Conservation (phyloP, 345 rosid genomes). For the Barbarea vulgaris region DNA sequence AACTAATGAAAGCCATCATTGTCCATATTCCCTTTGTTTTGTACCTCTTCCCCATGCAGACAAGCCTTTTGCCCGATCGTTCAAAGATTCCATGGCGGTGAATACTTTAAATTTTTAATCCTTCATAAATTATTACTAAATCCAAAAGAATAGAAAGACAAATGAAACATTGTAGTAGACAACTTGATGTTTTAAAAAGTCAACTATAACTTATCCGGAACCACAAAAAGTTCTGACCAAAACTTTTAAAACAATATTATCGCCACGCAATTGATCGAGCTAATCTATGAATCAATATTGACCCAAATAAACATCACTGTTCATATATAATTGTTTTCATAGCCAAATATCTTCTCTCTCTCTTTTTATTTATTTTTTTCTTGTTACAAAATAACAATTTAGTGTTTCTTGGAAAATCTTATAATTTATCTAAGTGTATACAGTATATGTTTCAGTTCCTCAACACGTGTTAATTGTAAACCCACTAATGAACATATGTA, state of each 20-base stretch:
- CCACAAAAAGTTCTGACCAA: constrained; percentile 9
- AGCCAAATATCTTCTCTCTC: neutral
- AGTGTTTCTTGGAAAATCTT: neutral
- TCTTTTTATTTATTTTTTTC: too few relatives aligned
- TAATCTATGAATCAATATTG: constrained; percentile 11
- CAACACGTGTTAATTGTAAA: neutral
- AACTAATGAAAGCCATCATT: constrained; percentile 7
- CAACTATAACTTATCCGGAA: constrained; percentile 25
- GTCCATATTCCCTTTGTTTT: constrained; percentile 15
- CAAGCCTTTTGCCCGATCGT: neutral
- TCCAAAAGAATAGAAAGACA: neutral
- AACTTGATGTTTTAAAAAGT: constrained; percentile 10
- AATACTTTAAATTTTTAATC: neutral
- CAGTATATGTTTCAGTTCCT: neutral
- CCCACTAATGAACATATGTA: too few relatives aligned
- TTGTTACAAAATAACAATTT: neutral
- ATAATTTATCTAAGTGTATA: neutral
- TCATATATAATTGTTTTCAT: neutral
- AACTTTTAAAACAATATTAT: neutral
- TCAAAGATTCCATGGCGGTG: constrained; percentile 35
- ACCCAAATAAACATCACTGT: constrained; percentile 23
- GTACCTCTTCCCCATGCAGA: constrained; percentile 10
- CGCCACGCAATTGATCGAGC: neutral
- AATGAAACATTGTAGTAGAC: neutral
- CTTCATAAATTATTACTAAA: neutral